Conservation (phyloP, 2,329 filamentous ascomycete species). For the Purpureocillium takamizusanense region DNA sequence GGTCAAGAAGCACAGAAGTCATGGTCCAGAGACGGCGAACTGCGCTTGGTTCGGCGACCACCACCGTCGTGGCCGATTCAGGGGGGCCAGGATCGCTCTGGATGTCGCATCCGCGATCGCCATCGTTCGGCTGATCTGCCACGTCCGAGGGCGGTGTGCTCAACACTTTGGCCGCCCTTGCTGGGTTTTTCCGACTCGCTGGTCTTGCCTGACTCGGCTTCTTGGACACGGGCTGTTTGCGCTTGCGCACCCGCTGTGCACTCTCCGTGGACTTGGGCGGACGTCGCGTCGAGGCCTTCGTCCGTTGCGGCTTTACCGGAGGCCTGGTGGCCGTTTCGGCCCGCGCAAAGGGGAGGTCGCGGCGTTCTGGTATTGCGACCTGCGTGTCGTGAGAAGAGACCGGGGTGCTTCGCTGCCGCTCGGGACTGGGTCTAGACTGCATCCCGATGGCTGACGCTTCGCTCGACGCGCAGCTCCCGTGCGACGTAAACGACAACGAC, state of each 20-base stretch:
- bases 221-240: slow-evolving; percentile 8
- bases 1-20: slow-evolving; percentile 19
- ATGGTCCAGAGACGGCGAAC: slow-evolving; percentile 15
- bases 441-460: no score
- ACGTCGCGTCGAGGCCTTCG: background rate
- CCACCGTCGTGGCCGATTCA: slow-evolving; percentile 4
- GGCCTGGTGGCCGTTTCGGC: no score
- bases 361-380: slow-evolving; percentile 19
- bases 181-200: background rate
- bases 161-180: background rate
- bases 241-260: background rate
- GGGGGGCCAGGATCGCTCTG: background rate
- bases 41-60: slow-evolving; percentile 14
- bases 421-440: no score
- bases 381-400: slow-evolving; percentile 11
- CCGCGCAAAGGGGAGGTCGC: slow-evolving; percentile 14
- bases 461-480: no score
- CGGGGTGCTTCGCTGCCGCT: no score
- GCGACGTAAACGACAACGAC: no score
- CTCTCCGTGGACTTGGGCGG: no score
- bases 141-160: no score
- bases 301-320: background rate
- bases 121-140: no score
- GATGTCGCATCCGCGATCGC: no score
- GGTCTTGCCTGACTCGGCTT: background rate